Base-by-base conservation (phyloP, 2,329 filamentous ascomycete genomes). In the Xylaria multiplex region DNA sequence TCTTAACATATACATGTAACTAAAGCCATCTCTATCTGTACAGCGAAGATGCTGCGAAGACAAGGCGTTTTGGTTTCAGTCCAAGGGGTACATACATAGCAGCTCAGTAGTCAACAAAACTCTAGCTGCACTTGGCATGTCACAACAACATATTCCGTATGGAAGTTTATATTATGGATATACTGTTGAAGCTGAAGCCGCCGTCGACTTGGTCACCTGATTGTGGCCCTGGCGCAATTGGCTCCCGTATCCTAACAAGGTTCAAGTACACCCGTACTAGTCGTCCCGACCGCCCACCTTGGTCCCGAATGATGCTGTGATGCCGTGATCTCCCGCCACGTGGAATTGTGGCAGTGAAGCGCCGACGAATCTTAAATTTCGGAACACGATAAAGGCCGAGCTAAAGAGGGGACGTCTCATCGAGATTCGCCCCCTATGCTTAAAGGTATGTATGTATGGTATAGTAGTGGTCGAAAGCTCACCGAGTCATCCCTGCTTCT, bases 401-500 rank as follows among this genome's bases (percentile, higher is more conserved):
- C 7, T 24, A 2, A 50, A 35, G 35, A 24, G 42, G 22, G 42
- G 30, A 11, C 7, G 49, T 35, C 19, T 40, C 14, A 27, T 54
- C 30, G n/a, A 45, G 16, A 48, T 27, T 46, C 2, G 14, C 8
- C 19, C 50, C 50, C 4, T 14, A 40, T n/a, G 3, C 19, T 24
- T 22, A 35, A 14, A 45, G 52, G 9, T 13, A 45, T 43, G 24
- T 19, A 16, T 19, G 22, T 19, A 19, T 19, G 19, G 19, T 19
- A 19, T 19, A 19, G 14, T 19, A 27, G 19, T 27, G 27, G 27
- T 27, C 27, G 37, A n/a, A 19, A 19, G 37, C n/a, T 30, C 13
- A 49, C 16, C 35, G 55, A 64, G 49, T 59, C 62, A 50, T 64
- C 16, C 22, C 49, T 16, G 16, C 40, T 7, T 9, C 8, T 48